phyloP scores from a whole-genome alignment of 1,284 basidiomycete genomes.

The Phellopilus nigrolimitatus region DNA sequence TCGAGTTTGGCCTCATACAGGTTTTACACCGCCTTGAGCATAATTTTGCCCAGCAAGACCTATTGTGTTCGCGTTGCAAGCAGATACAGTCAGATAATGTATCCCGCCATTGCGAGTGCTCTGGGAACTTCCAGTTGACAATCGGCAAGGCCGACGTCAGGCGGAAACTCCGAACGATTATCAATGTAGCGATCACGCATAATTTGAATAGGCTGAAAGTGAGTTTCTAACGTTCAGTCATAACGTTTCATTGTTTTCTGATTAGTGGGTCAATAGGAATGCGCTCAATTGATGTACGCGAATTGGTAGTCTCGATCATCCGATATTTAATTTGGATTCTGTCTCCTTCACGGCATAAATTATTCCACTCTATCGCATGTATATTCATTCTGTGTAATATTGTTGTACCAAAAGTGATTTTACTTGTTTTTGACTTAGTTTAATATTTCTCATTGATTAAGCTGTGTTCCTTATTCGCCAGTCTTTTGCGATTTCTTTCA shows the following conservation, averaged over 20 bases:
- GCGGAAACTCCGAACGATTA: constrained; percentile 70
- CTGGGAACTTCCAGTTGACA: constrained; percentile 74
- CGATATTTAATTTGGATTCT: too few species aligned
- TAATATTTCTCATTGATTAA: too few species aligned
- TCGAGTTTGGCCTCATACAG: constrained; percentile 85
- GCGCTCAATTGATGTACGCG: constrained; percentile 23
- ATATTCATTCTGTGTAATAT: too few species aligned
- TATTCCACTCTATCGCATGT: too few species aligned
- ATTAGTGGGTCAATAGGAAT: constrained; percentile 19
- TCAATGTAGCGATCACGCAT: constrained; percentile 76
- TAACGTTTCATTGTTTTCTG: background rate
- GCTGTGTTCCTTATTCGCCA: too few species aligned
- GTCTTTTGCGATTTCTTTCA: too few species aligned
- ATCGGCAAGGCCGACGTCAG: constrained; percentile 66
- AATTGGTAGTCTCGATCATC: constrained; percentile 18
- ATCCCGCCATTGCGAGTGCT: constrained; percentile 83
- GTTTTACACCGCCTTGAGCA: constrained; percentile 70
- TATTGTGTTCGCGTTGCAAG: constrained; percentile 83
- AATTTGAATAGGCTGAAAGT: constrained; percentile 65
- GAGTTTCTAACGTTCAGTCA: constrained; percentile 20
- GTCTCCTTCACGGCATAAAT: too few species aligned
- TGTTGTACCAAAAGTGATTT: too few species aligned
- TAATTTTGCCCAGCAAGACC: constrained; percentile 84
- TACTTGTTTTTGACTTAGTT: too few species aligned
- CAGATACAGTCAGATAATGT: constrained; percentile 87